These are phyloP conservation scores for Candida montana DNA, from an alignment of 805 yeast species.

Conservation along the genomic window DNA sequence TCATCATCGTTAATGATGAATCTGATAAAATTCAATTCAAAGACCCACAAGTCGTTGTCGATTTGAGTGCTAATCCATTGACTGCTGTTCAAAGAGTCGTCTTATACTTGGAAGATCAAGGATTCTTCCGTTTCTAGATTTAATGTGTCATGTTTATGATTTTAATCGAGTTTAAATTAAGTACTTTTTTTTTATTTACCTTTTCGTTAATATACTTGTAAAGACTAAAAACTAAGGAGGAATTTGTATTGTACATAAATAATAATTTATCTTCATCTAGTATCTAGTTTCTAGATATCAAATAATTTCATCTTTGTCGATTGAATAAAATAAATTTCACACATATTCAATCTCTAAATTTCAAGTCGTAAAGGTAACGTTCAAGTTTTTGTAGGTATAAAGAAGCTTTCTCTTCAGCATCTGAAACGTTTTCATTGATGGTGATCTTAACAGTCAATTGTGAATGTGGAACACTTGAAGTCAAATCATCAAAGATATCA, in stretches of 20 bases:
- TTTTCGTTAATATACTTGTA: too few relatives aligned
- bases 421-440: conserved; percentile 33
- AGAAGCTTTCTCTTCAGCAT: conserved; percentile 43
- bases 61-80: conserved; percentile 49
- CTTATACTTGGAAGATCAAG: conserved; percentile 71
- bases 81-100: conserved; percentile 73
- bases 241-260: too few relatives aligned
- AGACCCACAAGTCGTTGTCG: conserved; percentile 54
- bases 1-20: conserved; percentile 42
- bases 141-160: background rate
- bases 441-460: conserved; percentile 32
- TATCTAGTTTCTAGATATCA: too few relatives aligned
- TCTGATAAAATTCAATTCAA: conserved; percentile 30
- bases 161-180: too few relatives aligned
- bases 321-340: too few relatives aligned
- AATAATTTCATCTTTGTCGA: too few relatives aligned
- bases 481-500: conserved; percentile 23
- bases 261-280: too few relatives aligned
- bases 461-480: conserved; percentile 18
- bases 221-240: too few relatives aligned
- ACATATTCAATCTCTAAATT: conserved; percentile 1
- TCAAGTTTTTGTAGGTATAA: conserved; percentile 18
- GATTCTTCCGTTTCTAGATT: conserved; percentile 56
- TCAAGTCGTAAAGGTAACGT: conserved; percentile 17
- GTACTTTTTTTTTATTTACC: background rate